phyloP scores from a whole-genome alignment of 75 land plant species.

The Pseudotsuga menziesii region DNA sequence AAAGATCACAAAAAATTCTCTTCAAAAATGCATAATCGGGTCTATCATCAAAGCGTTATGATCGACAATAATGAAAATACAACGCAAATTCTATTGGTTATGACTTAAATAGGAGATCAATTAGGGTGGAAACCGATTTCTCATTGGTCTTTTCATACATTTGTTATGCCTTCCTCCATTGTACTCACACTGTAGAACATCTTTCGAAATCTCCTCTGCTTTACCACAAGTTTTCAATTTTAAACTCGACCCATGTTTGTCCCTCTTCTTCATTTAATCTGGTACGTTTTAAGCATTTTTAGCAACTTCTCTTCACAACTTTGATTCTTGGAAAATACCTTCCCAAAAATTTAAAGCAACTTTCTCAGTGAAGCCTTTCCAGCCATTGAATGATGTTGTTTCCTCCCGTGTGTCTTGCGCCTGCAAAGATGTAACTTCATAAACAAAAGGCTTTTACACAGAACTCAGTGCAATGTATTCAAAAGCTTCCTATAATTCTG shows the following conservation, averaged over 20 bases:
- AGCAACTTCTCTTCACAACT: background rate
- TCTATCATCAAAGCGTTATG: too few relatives aligned
- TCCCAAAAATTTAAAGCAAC: background rate
- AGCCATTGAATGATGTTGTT: background rate
- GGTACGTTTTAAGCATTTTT: background rate
- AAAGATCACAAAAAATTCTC: too few relatives aligned
- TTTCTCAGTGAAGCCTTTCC: background rate
- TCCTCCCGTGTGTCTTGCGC: background rate
- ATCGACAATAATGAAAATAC: too few relatives aligned
- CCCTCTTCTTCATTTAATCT: background rate
- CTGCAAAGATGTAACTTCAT: constrained; percentile 1
- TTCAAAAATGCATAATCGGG: too few relatives aligned
- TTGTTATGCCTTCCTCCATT: background rate
- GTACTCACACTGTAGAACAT: background rate
- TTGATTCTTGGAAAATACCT: background rate
- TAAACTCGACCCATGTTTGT: background rate
- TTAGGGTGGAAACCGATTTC: too few relatives aligned
- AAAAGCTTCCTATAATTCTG: too few relatives aligned
- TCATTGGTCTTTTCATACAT: too few relatives aligned
- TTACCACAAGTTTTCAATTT: background rate
- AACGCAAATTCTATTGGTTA: too few relatives aligned
- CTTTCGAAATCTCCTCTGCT: background rate
- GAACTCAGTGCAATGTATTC: too few relatives aligned
- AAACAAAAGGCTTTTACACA: too few relatives aligned
- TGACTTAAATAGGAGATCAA: too few relatives aligned